Base-by-base conservation (phyloP, 2,329 filamentous ascomycete genomes). In the Hypoxylon sp. region DNA sequence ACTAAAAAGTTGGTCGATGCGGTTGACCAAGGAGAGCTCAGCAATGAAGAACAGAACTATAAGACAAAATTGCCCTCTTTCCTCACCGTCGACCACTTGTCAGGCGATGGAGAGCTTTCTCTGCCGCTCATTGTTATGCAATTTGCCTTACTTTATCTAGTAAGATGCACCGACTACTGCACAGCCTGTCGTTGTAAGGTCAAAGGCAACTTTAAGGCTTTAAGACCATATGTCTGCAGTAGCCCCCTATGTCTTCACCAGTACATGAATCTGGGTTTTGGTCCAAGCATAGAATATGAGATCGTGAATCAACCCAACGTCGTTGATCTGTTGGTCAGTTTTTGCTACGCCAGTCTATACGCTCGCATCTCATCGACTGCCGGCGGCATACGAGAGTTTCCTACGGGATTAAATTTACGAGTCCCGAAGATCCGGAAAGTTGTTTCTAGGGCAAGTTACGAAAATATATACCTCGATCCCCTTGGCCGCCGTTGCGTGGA, bases 201-300 rank as follows among this genome's bases (percentile, higher is more conserved):
- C 36, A 79, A 86, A 0, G 84, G 84, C 1, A 86, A 87, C 0
- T 89, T 95, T 38, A 88, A 90, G 73, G 88, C 91, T 1, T 82
- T 94, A 65, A 93, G 92, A 72, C 92, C 92, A 2, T 93, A 91
- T 67, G 93, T 97, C 48, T 98, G 94, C 79, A 87, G 87, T 21
- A 86, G 87, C 11, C 83, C 85, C 1, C 83, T 98, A 2, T 98
- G 94, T 74, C 82, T 97, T 3, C 97, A 92, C 74, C 94, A 98
- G 75, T 97, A 96, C 80, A 92, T 97, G 85, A 85, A 87, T 14
- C 83, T 97, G n/a, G 93, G 93, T 0, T 90, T 97, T 74, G 94
- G 94, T 0, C 91, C 93, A 1, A 93, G 89, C 73, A 89, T 97
- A 61, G 94, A 98, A 76, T 89, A 94, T 75, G 93, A 97, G 75